Evolutionary conservation across 2,329 filamentous ascomycete genomes (phyloP).

Genomic region (Orbilia quercus): DNA sequence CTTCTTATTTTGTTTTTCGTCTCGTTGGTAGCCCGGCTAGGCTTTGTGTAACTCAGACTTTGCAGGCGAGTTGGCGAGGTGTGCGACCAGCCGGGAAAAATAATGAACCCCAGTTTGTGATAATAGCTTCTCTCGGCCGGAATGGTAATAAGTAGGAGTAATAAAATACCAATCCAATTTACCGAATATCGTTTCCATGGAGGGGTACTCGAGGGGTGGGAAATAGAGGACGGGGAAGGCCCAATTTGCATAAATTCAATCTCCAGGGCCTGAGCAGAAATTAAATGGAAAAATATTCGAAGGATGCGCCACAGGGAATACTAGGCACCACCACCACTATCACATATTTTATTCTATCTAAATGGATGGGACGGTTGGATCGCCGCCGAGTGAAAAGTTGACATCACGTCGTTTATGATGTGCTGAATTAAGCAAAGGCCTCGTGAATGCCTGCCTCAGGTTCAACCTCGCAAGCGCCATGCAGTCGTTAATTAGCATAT

Average conservation of each 20-base stretch:
- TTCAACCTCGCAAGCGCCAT: too few relatives aligned
- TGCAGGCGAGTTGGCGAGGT: slow-evolving; percentile 11
- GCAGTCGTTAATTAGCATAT: too few relatives aligned
- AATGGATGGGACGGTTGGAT: too few relatives aligned
- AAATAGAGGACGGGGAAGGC: too few relatives aligned
- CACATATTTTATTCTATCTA: too few relatives aligned
- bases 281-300: neutral
- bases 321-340: too few relatives aligned
- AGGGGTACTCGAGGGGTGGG: neutral
- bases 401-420: too few relatives aligned
- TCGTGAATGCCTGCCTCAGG: too few relatives aligned
- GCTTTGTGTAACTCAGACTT: slow-evolving; percentile 18
- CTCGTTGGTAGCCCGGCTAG: neutral
- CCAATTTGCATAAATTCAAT: too few relatives aligned
- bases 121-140: slow-evolving; percentile 13
- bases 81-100: slow-evolving; percentile 2
- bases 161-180: slow-evolving; percentile 16
- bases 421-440: too few relatives aligned
- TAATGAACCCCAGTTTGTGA: neutral
- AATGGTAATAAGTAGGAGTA: neutral
- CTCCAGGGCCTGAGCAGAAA: neutral
- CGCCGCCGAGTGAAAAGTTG: too few relatives aligned
- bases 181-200: slow-evolving; percentile 1
- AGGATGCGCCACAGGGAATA: neutral
- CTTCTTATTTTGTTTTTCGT: slow-evolving; percentile 11